These are phyloP conservation scores for Silene conica DNA, from an alignment of 148 eudicot genomes.

Conservation along the genomic window DNA sequence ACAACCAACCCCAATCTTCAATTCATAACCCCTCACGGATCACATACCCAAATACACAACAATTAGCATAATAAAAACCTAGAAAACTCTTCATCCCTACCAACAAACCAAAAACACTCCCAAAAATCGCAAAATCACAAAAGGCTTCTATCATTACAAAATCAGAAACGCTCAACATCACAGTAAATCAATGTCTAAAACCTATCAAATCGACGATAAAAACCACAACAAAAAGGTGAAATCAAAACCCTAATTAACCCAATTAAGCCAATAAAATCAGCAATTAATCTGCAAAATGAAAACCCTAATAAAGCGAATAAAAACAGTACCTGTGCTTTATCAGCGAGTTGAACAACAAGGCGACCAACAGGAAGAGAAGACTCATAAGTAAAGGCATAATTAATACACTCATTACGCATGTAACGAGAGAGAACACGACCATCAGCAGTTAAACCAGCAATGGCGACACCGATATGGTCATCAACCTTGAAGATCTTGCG, in stretches of 20 bases:
- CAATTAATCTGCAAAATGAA: neutral
- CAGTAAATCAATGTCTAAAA: neutral
- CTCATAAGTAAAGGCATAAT: slow-evolving; percentile 66
- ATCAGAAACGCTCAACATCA: too few species aligned
- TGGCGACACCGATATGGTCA: slow-evolving; percentile 90
- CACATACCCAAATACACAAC: too few species aligned
- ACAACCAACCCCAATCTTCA: too few species aligned
- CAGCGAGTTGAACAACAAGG: slow-evolving; percentile 93
- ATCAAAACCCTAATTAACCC: neutral
- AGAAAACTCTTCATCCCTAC: too few species aligned
- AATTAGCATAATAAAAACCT: too few species aligned
- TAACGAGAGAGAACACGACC: slow-evolving; percentile 84
- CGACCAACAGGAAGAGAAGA: slow-evolving; percentile 80
- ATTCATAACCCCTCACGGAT: too few species aligned
- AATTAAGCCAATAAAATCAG: neutral
- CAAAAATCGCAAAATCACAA: too few species aligned
- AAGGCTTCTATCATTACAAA: too few species aligned
- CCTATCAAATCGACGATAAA: neutral
- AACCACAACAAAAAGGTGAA: neutral
- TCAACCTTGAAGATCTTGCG: slow-evolving; percentile 95
- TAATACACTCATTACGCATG: slow-evolving; percentile 86
- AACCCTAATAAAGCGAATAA: slow-evolving; percentile 3
- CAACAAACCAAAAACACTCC: too few species aligned
- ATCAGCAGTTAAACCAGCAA: slow-evolving; percentile 94
- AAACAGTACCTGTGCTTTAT: slow-evolving; percentile 80